A percentile compares a stretch with the other conserved stretches of the same genome.
phyloP scores from a whole-genome alignment of 2,329 filamentous ascomycete genomes.

The Paraconiothyrium brasiliense region DNA sequence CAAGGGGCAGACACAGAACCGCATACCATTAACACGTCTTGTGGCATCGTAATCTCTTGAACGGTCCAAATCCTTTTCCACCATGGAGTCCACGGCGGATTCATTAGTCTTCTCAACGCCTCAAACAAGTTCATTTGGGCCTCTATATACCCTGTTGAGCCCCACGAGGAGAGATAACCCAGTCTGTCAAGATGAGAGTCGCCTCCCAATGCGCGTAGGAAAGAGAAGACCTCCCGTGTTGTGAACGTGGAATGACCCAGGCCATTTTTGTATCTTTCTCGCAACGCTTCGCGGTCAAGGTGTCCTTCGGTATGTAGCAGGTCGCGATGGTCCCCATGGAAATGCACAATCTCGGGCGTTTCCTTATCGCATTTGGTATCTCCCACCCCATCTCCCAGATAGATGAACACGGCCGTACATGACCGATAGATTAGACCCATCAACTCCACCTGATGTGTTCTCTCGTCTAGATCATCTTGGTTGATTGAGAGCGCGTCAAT shows the following conservation, averaged over 20 bases:
- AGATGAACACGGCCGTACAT: constrained; percentile 22
- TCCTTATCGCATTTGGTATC: not conserved
- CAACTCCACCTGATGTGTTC: constrained; percentile 27
- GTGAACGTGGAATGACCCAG: not conserved
- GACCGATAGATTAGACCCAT: constrained; percentile 31
- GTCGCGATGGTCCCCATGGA: constrained; percentile 9
- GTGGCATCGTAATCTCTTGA: constrained; percentile 26
- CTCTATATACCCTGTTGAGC: not conserved
- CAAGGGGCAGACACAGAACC: constrained; percentile 23
- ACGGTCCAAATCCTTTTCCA: constrained; percentile 31
- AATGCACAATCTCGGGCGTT: not conserved
- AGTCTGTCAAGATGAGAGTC: not conserved
- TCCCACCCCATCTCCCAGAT: constrained; percentile 22
- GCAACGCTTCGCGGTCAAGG: not conserved
- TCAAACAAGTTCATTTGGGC: constrained; percentile 18
- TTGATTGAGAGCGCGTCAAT: constrained; percentile 35
- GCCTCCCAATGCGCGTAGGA: constrained; percentile 3
- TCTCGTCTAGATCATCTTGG: constrained; percentile 23
- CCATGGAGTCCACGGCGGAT: constrained; percentile 25
- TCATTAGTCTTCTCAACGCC: constrained; percentile 23
- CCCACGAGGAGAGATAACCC: not conserved
- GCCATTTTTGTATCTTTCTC: not conserved
- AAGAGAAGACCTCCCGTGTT: not conserved
- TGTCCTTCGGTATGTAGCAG: not conserved
- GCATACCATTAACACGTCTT: constrained; percentile 16